A percentile compares a stretch with the other conserved stretches of the same genome.
phyloP scores from a whole-genome alignment of 345 rosid genomes.

The Anastatica hierochuntica region DNA sequence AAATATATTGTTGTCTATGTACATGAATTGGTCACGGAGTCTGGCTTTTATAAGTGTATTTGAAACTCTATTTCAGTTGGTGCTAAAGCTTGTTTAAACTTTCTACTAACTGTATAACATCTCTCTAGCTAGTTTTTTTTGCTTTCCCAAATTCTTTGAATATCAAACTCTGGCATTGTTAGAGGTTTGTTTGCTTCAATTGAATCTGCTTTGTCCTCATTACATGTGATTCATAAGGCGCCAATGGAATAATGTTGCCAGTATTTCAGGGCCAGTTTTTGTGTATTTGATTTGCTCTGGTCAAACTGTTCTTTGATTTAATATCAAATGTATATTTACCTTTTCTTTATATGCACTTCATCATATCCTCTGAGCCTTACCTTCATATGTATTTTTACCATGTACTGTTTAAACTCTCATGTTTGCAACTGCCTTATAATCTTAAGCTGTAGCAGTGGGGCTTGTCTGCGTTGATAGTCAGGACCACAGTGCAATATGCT shows the following conservation, averaged over 20 bases:
- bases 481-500: not conserved
- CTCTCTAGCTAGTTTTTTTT: not conserved
- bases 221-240: too few relatives aligned
- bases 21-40: not conserved
- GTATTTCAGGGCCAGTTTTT: too few relatives aligned
- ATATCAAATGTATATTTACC: too few relatives aligned
- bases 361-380: too few relatives aligned
- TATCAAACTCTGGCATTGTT: not conserved
- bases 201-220: not conserved
- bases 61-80: not conserved
- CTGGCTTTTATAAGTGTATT: not conserved
- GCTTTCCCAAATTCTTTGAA: not conserved
- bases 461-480: not conserved
- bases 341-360: too few relatives aligned
- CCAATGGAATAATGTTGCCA: too few relatives aligned
- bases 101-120: not conserved
- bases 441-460: not conserved
- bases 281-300: too few relatives aligned
- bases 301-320: too few relatives aligned
- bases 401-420: too few relatives aligned
- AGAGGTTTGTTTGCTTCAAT: not conserved
- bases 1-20: too few relatives aligned
- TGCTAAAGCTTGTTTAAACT: conserved; percentile 5
- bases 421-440: too few relatives aligned
- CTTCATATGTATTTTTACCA: too few relatives aligned